Conservation (phyloP, 2,329 filamentous ascomycete genomes). For the Fusarium lyarnte region DNA sequence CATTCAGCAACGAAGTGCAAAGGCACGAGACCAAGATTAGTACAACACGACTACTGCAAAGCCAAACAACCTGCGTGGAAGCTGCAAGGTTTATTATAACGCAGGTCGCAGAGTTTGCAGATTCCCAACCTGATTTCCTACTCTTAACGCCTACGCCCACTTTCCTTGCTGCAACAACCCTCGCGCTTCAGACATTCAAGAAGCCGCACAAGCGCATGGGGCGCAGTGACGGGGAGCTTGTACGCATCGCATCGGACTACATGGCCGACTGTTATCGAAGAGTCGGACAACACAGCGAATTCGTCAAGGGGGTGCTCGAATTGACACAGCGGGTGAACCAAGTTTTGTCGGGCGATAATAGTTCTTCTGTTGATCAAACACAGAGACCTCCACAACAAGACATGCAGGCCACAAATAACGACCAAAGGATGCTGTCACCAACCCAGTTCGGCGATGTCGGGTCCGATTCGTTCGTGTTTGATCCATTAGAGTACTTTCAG, state of each 20-base stretch:
- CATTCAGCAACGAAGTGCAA: slow-evolving; percentile 21
- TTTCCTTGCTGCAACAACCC: slow-evolving; percentile 28
- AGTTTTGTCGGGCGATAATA: slow-evolving; percentile 22
- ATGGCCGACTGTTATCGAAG: slow-evolving; percentile 25
- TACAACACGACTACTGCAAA: slow-evolving; percentile 22
- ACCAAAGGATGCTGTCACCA: slow-evolving; percentile 10
- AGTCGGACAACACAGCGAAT: slow-evolving; percentile 24
- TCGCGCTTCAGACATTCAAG: slow-evolving; percentile 34
- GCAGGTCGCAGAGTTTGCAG: slow-evolving; percentile 32
- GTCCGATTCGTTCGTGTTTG: slow-evolving; percentile 15
- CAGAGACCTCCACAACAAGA: slow-evolving; percentile 7
- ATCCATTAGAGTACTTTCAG: slow-evolving; percentile 30
- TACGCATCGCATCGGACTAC: slow-evolving; percentile 25
- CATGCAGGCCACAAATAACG: background rate
- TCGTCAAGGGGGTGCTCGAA: slow-evolving; percentile 24
- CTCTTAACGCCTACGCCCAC: slow-evolving; percentile 30
- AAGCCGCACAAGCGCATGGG: slow-evolving; percentile 39
- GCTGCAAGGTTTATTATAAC: slow-evolving; percentile 35
- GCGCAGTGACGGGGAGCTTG: slow-evolving; percentile 35
- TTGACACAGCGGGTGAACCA: slow-evolving; percentile 27
- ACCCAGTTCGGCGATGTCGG: background rate
- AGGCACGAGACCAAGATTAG: slow-evolving; percentile 30
- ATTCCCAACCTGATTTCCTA: slow-evolving; percentile 17
- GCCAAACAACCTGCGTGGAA: slow-evolving; percentile 33
- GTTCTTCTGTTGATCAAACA: slow-evolving; percentile 1